A percentile compares a stretch with the other conserved stretches of the same genome.
These are phyloP conservation scores for Colletotrichum theobromicola DNA, from an alignment of 2,329 filamentous ascomycete genomes.

Conservation along the genomic window DNA sequence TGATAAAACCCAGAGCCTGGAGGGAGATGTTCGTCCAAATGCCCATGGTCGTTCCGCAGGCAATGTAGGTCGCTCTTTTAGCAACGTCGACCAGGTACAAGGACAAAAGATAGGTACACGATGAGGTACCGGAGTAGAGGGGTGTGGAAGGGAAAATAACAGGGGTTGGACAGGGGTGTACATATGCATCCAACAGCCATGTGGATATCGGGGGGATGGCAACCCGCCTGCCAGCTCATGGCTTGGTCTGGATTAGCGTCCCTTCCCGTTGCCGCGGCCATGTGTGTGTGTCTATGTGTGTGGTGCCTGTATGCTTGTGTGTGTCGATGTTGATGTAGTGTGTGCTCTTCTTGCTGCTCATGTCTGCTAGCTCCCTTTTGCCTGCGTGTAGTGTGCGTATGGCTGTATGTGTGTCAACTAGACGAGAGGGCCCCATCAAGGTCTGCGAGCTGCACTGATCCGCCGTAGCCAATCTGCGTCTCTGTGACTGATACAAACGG, in stretches of 20 bases:
- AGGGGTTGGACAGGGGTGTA: background rate
- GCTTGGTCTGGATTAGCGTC: conserved; percentile 8
- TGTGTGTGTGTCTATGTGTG: conserved; percentile 26
- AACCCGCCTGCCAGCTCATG: conserved; percentile 15
- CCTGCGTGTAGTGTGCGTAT: background rate
- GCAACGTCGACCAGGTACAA: conserved; percentile 1
- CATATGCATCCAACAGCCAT: background rate
- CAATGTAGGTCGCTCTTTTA: conserved; percentile 2
- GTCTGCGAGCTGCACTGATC: conserved; percentile 2
- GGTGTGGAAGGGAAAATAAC: background rate
- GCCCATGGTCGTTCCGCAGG: conserved; percentile 6
- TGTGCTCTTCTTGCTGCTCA: background rate
- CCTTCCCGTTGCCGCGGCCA: conserved; percentile 16
- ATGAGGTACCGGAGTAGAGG: background rate
- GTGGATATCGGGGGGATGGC: conserved; percentile 21
- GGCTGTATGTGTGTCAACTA: background rate
- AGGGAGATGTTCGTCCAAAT: background rate
- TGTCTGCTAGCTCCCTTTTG: background rate
- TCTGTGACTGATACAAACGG: background rate
- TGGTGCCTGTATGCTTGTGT: conserved; percentile 23
- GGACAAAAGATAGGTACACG: background rate
- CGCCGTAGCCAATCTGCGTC: background rate
- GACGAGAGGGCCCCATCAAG: background rate
- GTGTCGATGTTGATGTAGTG: conserved; percentile 17
- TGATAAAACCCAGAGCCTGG: conserved; percentile 12